Conservation (phyloP, 2,329 filamentous ascomycete genomes). For the Delphinella strobiligena region DNA sequence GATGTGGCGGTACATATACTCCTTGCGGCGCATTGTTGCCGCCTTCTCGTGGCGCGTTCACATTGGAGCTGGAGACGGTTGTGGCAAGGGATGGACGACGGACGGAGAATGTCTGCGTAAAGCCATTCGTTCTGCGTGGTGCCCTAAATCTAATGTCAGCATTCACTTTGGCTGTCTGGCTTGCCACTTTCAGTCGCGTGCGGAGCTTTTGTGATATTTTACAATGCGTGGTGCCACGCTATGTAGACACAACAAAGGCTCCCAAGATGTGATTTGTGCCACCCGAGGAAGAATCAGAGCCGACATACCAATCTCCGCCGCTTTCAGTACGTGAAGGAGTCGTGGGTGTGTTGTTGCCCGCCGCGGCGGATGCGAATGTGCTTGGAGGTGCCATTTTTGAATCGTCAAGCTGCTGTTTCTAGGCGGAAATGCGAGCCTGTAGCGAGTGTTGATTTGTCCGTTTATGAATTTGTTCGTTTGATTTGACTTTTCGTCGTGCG, state of each 20-base stretch:
- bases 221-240: too few species aligned
- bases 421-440: neutral
- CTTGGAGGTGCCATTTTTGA: slow-evolving; percentile 30
- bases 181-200: too few species aligned
- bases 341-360: slow-evolving; percentile 26
- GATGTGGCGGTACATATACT: slow-evolving; percentile 51
- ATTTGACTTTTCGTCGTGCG: neutral
- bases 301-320: slow-evolving; percentile 34
- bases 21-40: slow-evolving; percentile 18
- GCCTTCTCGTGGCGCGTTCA: slow-evolving; percentile 17
- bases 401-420: slow-evolving; percentile 2
- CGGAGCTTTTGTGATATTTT: neutral
- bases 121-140: slow-evolving; percentile 49
- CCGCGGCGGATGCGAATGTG: slow-evolving; percentile 39
- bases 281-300: too few species aligned
- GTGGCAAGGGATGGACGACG: slow-evolving; percentile 50
- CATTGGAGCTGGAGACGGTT: slow-evolving; percentile 33
- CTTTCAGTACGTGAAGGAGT: slow-evolving; percentile 30
- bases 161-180: neutral
- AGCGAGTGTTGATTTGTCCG: neutral
- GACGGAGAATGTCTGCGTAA: slow-evolving; percentile 53
- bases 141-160: slow-evolving; percentile 32
- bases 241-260: too few species aligned
- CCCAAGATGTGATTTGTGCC: too few species aligned
- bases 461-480: too few species aligned